Base-by-base conservation (phyloP, 2,329 filamentous ascomycete species). In the Colletotrichum tabaci region DNA sequence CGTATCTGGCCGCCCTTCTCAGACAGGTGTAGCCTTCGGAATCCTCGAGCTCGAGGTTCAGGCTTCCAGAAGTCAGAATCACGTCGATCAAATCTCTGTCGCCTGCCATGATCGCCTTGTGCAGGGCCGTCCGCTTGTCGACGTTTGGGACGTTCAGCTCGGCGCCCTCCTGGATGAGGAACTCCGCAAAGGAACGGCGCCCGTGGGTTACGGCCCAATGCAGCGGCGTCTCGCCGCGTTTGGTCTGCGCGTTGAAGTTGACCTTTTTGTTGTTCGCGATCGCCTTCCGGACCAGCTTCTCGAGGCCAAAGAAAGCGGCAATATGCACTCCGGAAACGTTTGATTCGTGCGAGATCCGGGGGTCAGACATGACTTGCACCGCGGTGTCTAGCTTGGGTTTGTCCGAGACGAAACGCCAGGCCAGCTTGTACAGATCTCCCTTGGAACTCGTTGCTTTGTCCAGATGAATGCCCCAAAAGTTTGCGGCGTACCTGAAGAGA, bases 291-390 rank as follows among this genome's bases (percentile, higher is more conserved):
- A 65, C 50, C 38, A 65, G 44, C 15, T 58, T 42, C 1, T 40
- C 38, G 4, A 68, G 66, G 4, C 66, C 60, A 23, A 64, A 68
- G 42, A 64, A 68, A 5, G 66, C 66, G 2, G 66, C n/a, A 1
- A 68, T 30, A 12, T 68, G 66, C 21, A 57, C 16, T 0, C 30
- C 60, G 13, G 66, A 57, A 13, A 46, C 53, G 6, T 52, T 40
- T 18, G 18, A 13, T 23, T 68, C 60, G 46, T 55, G 42, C 16
- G 53, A 50, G 12, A 69, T 12, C 8, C 38, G 23, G 2, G 42
- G 52, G 15, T 65, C 50, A 9, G 35, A 44, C 21, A 65, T 47
- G 50, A 15, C 23, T 2, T 42, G 52, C 35, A 65, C 3, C 23
- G 50, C 35, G 5, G 42, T 16, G 9, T 35, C 44, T 5, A 67